Base-by-base conservation (phyloP, 371 early-diverging fungal species). In the Saksenaea oblongispora region DNA sequence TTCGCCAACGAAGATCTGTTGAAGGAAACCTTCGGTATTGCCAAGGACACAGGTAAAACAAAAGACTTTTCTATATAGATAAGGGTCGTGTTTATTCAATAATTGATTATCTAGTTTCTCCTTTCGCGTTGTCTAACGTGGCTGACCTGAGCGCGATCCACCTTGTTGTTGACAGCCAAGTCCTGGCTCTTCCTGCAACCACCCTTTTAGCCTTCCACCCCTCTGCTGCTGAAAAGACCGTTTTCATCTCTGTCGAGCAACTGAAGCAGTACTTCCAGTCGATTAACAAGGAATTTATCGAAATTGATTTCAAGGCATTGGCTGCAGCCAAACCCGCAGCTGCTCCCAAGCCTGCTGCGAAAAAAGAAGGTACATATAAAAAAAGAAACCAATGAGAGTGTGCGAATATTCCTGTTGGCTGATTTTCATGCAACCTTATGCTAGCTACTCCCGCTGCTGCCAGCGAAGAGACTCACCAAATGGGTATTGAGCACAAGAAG, bases 401-500 rank as follows among this genome's bases (percentile, higher is more conserved):
- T 51, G 28, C 59, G 57, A 35, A 1, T 11, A 34, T 54, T 18
- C 26, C 24, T 62, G 13, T 15, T 41, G 18, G 42, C 14, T 41
- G 14, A 14, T 55, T 26, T 56, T 62, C 24, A 36, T 15, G 4
- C n/a, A 14, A 27, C 7, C 15, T 11, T 39, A 39, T 39, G 14
- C 5, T 54, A 34, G 42, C 65, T 67, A 66, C 66, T 56, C 51
- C 66, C 17, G 61, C 66, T 22, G 71, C 72, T 44, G 62, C 76
- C 58, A 66, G 67, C 42, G 82, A 84, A 39, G 87, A 84, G 28
- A 66, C 70, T 26, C 79, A 79, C 70, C 83, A 92, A 75, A 94
- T 98, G 82, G 99, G 99, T 56, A 87, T 99, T 57, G 93, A 93
- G 61, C 89, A 83, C 60, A 91, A 90, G 73, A 99, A 99, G 87